These are phyloP conservation scores for Saccharum hybrid DNA, from an alignment of 202 grass and related monocot genomes.

Conservation along the genomic window DNA sequence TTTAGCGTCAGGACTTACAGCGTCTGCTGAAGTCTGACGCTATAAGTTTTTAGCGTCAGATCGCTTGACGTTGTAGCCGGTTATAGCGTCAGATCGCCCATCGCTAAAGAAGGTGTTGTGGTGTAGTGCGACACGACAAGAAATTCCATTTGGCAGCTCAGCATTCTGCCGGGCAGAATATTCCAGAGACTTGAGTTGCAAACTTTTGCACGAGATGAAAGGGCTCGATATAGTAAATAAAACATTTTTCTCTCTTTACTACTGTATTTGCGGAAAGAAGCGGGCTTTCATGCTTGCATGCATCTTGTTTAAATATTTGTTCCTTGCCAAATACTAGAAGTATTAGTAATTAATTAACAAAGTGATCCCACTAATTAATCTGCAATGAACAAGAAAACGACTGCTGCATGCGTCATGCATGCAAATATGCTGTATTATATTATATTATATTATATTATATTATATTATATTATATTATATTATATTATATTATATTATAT, in stretches of 20 bases:
- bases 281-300: not conserved
- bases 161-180: constrained; percentile 22
- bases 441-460: constrained; percentile 31
- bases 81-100: no score
- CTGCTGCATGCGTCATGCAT: constrained; percentile 51
- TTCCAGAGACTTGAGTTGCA: not conserved
- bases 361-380: not conserved
- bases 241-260: not conserved
- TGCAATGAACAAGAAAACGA: not conserved
- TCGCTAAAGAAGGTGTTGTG: no score
- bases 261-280: constrained; percentile 6
- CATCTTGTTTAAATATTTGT: constrained; percentile 1
- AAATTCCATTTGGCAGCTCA: constrained; percentile 33
- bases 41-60: no score
- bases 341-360: not conserved
- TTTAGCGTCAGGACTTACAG: no score
- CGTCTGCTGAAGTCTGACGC: no score
- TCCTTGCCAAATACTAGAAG: not conserved
- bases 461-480: constrained; percentile 6
- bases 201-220: not conserved
- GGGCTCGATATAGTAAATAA: not conserved
- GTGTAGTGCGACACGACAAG: constrained; percentile 40
- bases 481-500: constrained; percentile 31
- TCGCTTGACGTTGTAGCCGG: no score
- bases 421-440: no score